A percentile compares a stretch with the other conserved stretches of the same genome.
phyloP scores from a whole-genome alignment of 768 basidiomycete species.

The Mycena filopes region DNA sequence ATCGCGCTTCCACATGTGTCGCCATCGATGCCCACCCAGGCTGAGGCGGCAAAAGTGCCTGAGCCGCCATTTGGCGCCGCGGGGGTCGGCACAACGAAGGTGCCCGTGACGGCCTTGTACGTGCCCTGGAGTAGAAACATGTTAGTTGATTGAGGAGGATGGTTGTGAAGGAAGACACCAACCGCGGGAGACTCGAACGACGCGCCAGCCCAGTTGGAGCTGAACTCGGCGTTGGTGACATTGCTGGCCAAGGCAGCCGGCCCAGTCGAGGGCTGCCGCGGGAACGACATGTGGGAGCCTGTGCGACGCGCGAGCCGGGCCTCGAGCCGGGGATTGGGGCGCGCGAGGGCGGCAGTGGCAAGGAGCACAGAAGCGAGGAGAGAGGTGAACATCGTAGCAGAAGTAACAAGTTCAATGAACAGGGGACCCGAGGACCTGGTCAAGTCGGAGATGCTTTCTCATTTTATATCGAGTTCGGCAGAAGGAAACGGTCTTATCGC shows the following conservation, averaged over 20 bases:
- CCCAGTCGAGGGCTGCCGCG: background rate
- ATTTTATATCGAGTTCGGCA: no score
- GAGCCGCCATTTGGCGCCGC: constrained; percentile 20
- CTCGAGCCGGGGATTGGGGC: background rate
- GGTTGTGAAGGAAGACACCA: background rate
- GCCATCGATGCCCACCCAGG: constrained; percentile 51
- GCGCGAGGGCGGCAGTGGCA: constrained; percentile 10
- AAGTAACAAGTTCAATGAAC: no score
- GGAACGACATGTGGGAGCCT: background rate
- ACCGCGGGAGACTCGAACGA: constrained; percentile 39
- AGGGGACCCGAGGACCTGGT: no score
- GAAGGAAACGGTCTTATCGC: no score
- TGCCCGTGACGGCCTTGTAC: constrained; percentile 46
- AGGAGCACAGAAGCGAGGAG: background rate
- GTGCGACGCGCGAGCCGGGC: constrained; percentile 6
- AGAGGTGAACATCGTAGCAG: constrained; percentile 1
- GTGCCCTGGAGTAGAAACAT: constrained; percentile 35
- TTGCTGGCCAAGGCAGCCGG: constrained; percentile 10
- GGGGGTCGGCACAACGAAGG: constrained; percentile 47
- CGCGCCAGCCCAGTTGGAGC: constrained; percentile 49
- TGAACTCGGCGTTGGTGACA: constrained; percentile 40
- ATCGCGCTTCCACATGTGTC: constrained; percentile 48
- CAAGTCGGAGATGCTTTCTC: no score
- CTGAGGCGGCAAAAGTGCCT: constrained; percentile 43
- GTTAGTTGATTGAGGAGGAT: background rate